Evolutionary conservation across 208 protist species (phyloP), one percentile per base, ranked within the genome.

Genomic region (Angomonas desouzai): DNA sequence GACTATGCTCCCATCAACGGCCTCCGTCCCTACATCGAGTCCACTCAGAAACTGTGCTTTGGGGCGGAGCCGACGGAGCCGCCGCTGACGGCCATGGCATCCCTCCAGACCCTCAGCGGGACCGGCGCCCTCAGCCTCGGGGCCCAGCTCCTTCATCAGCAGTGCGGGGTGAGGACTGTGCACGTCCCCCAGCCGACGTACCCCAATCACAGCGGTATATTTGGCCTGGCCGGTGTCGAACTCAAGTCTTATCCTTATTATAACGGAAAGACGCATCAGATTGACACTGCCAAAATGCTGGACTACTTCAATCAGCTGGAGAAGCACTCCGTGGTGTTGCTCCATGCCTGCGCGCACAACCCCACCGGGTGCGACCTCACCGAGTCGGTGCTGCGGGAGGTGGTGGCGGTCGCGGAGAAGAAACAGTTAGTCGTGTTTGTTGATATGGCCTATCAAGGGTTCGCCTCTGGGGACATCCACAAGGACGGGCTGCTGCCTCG

Each of bases 291-390:
- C 30, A 88, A 76, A 7, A 85, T 94, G 76, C 66, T 96, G 7
- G 55, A 77, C 27, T 75, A 83, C 28, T 61, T 97, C 27, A 47
- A 74, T 0, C 65, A 74, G 48, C 55, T 83, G 25, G 85, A 86
- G 22, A 68, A 92, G 20, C 61, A 85, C 18, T 92, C 87, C 7
- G 77, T 98, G 1, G 77, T 99, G 51, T 28, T 99, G 18, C 68
- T 99, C 9, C 98, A 99, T 72, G 87, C 93, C 2, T 98, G 97
- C 69, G 97, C 97, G 4, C 98, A 99, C 84, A 99, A 99, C 78
- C 98, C 98, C 28, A 99, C 98, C 10, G 98, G 98, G 38, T 87
- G 94, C 7, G 98, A 99, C 72, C 97, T 96, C 48, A 97, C 94
- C 0, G 40, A 68, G 6, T 91, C 89, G 28, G 85, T 99, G 70